A percentile compares a stretch with the other conserved stretches of the same genome.
These are phyloP conservation scores for Spongiforma sp. DNA, from an alignment of 1,284 basidiomycete genomes.

Conservation along the genomic window DNA sequence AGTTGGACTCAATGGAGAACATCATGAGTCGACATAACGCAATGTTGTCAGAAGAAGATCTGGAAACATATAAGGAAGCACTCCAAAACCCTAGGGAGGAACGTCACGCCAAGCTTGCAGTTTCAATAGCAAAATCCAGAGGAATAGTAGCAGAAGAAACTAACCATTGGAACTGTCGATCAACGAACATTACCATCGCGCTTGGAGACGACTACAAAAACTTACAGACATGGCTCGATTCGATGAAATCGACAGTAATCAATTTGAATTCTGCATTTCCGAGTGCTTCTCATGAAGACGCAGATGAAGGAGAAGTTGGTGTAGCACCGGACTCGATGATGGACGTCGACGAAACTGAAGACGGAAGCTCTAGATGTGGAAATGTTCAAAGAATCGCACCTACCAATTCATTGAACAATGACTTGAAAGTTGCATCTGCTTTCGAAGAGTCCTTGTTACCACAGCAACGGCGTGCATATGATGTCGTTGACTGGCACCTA, in stretches of 20 bases:
- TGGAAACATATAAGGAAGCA: neutral
- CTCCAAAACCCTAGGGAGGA: neutral
- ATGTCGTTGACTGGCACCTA: neutral
- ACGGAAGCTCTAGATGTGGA: neutral
- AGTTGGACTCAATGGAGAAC: too few species aligned
- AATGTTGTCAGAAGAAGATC: neutral
- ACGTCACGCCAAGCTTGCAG: neutral
- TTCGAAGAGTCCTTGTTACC: too few species aligned
- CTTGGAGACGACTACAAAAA: neutral
- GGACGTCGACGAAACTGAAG: neutral
- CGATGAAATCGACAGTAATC: too few species aligned
- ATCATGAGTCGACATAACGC: too few species aligned
- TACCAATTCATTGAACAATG: too few species aligned
- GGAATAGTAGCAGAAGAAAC: neutral
- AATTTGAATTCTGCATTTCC: too few species aligned
- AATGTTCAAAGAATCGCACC: too few species aligned
- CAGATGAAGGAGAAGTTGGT: neutral
- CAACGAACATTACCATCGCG: neutral
- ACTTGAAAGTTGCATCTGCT: too few species aligned
- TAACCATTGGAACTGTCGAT: neutral
- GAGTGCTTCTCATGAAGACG: too few species aligned
- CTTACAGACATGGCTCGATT: neutral
- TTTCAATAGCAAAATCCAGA: neutral
- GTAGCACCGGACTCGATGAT: too few species aligned
- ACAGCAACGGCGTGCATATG: neutral